phyloP scores from a whole-genome alignment of 371 early-diverging fungal genomes.

The Circinella umbellata region DNA sequence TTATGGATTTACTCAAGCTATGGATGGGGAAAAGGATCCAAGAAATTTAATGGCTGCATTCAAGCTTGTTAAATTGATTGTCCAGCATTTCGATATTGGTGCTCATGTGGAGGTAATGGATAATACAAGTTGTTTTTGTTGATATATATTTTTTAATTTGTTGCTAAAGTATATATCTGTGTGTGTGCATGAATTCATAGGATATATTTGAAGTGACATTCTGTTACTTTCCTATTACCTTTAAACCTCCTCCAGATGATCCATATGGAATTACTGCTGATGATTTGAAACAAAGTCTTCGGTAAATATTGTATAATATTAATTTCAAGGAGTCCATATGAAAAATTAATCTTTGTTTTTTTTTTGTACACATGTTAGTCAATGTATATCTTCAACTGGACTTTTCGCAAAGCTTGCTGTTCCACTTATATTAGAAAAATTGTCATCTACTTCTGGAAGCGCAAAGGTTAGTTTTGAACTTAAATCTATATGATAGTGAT shows the following conservation, averaged over 20 bases:
- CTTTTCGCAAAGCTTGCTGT: slow-evolving; percentile 81
- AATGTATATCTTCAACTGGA: slow-evolving; percentile 73
- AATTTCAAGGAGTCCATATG: neutral
- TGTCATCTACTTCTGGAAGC: slow-evolving; percentile 81
- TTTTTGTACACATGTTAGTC: slow-evolving; percentile 32
- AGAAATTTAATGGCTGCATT: slow-evolving; percentile 91
- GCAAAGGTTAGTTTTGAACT: slow-evolving; percentile 74
- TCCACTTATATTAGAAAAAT: slow-evolving; percentile 89
- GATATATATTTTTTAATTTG: no score
- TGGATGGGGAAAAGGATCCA: slow-evolving; percentile 99
- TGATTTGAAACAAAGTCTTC: slow-evolving; percentile 80
- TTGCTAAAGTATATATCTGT: no score
- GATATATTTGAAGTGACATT: slow-evolving; percentile 95
- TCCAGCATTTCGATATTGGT: slow-evolving; percentile 74
- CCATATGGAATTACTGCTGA: slow-evolving; percentile 92
- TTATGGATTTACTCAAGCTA: slow-evolving; percentile 79
- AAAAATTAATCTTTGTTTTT: neutral
- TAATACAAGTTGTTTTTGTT: no score
- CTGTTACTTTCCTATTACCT: slow-evolving; percentile 99
- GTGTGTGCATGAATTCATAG: slow-evolving; percentile 24
- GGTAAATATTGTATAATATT: slow-evolving; percentile 26
- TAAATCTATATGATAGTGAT: neutral
- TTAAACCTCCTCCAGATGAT: slow-evolving; percentile 93
- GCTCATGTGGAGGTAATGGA: slow-evolving; percentile 71
- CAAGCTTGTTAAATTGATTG: slow-evolving; percentile 68